phyloP scores from a whole-genome alignment of 2,329 filamentous ascomycete genomes.

The Penicillium sp. region DNA sequence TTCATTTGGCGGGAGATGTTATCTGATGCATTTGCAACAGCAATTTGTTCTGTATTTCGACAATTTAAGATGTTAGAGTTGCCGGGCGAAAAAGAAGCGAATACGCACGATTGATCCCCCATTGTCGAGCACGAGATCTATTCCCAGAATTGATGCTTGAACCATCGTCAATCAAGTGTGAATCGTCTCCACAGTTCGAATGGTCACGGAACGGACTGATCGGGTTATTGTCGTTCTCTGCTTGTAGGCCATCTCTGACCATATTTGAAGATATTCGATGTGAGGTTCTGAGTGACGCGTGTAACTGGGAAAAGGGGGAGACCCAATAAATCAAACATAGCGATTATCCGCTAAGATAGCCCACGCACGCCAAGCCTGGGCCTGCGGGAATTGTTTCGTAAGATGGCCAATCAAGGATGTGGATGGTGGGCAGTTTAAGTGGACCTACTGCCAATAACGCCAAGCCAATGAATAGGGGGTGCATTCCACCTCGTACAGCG shows the following conservation, averaged over 20 bases:
- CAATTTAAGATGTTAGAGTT: constrained; percentile 1
- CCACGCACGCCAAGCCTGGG: background rate
- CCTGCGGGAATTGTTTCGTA: constrained; percentile 3
- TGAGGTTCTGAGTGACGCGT: background rate
- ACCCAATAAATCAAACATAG: background rate
- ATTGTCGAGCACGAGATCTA: background rate
- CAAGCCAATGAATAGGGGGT: background rate
- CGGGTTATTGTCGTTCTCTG: background rate
- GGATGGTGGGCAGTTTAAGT: background rate
- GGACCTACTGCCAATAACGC: background rate
- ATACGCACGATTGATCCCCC: constrained; percentile 1
- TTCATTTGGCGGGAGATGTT: constrained; percentile 1
- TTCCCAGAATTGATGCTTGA: background rate
- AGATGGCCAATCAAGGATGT: background rate
- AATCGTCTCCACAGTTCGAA: background rate
- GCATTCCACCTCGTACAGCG: background rate
- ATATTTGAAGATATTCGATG: background rate
- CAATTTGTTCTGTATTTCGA: constrained; percentile 1
- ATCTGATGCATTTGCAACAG: constrained; percentile 1
- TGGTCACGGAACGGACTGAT: background rate
- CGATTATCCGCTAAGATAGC: constrained; percentile 1
- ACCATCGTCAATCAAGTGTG: constrained; percentile 3
- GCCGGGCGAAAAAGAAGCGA: background rate
- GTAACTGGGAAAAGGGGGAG: background rate
- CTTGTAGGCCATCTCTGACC: background rate